Percentiles rank a stretch among this genome's conserved stretches.
phyloP scores from a whole-genome alignment of 1,284 basidiomycete genomes.

The Ganoderma meredithae region DNA sequence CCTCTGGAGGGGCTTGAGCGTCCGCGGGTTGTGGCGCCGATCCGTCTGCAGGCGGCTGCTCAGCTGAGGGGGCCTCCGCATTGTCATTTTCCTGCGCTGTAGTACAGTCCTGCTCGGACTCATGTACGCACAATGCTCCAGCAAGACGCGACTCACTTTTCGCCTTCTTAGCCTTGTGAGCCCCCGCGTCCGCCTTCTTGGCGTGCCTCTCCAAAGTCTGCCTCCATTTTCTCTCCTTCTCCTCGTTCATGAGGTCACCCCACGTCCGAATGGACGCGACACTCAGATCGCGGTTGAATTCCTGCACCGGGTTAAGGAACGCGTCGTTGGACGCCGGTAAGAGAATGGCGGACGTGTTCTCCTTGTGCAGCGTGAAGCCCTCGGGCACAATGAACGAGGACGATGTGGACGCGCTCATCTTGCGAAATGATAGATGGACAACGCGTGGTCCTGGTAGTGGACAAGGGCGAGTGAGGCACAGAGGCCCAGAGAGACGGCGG shows the following conservation, averaged over 20 bases:
- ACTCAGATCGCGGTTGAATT: conserved; percentile 96
- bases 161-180: conserved; percentile 39
- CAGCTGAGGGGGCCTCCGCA: conserved; percentile 12
- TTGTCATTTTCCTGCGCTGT: conserved; percentile 25
- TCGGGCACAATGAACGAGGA: conserved; percentile 62
- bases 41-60: conserved; percentile 4
- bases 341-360: conserved; percentile 87
- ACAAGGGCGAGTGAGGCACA: conserved; percentile 25
- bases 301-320: conserved; percentile 97
- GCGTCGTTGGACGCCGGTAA: conserved; percentile 80
- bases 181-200: conserved; percentile 40
- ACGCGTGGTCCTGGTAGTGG: conserved; percentile 3
- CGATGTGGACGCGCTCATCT: conserved; percentile 31
- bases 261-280: conserved; percentile 90
- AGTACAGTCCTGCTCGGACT: conserved; percentile 5
- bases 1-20: conserved; percentile 1
- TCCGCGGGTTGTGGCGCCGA: background rate
- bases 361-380: conserved; percentile 83
- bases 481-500: conserved; percentile 20
- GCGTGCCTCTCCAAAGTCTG: conserved; percentile 49
- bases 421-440: conserved; percentile 11
- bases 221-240: conserved; percentile 70
- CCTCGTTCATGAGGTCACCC: conserved; percentile 77
- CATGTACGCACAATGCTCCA: background rate
- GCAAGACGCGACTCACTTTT: conserved; percentile 38